These are phyloP conservation scores for Geotrichum carabidarum DNA, from an alignment of 1,139 yeast genomes.

Conservation along the genomic window DNA sequence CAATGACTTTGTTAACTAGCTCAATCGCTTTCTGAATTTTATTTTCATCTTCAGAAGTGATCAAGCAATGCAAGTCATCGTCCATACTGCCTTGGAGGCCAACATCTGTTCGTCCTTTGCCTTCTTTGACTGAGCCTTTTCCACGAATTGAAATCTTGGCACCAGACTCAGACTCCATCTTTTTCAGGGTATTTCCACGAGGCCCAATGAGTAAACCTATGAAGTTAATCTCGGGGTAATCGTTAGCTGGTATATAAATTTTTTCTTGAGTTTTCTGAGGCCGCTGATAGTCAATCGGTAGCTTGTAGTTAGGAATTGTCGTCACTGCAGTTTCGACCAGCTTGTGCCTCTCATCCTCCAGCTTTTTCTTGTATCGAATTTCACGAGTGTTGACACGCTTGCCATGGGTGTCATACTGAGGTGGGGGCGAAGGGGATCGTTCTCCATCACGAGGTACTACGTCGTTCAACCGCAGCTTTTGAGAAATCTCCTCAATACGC, in stretches of 20 bases:
- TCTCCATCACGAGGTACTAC: slow-evolving; percentile 38
- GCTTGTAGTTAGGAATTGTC: slow-evolving; percentile 68
- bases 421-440: slow-evolving; percentile 85
- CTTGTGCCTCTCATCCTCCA: slow-evolving; percentile 75
- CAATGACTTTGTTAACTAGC: slow-evolving; percentile 69
- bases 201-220: slow-evolving; percentile 92
- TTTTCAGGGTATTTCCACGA: slow-evolving; percentile 83
- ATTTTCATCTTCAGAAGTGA: slow-evolving; percentile 77
- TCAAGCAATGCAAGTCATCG: slow-evolving; percentile 85
- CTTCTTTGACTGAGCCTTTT: slow-evolving; percentile 92
- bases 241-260: slow-evolving; percentile 76
- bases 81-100: slow-evolving; percentile 47
- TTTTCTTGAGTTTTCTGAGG: slow-evolving; percentile 76
- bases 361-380: slow-evolving; percentile 51
- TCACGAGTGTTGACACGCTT: slow-evolving; percentile 82
- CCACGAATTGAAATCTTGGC: slow-evolving; percentile 87
- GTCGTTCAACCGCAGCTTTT: slow-evolving; percentile 51
- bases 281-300: slow-evolving; percentile 72
- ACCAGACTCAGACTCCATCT: slow-evolving; percentile 76
- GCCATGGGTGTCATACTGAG: slow-evolving; percentile 78
- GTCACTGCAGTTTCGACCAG: slow-evolving; percentile 70
- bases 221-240: slow-evolving; percentile 88
- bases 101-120: slow-evolving; percentile 53
- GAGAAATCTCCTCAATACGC: slow-evolving; percentile 73
- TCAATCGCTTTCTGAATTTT: slow-evolving; percentile 71